Base-by-base conservation (phyloP, 805 yeast species). In the Saccharomycodes ludwigii region DNA sequence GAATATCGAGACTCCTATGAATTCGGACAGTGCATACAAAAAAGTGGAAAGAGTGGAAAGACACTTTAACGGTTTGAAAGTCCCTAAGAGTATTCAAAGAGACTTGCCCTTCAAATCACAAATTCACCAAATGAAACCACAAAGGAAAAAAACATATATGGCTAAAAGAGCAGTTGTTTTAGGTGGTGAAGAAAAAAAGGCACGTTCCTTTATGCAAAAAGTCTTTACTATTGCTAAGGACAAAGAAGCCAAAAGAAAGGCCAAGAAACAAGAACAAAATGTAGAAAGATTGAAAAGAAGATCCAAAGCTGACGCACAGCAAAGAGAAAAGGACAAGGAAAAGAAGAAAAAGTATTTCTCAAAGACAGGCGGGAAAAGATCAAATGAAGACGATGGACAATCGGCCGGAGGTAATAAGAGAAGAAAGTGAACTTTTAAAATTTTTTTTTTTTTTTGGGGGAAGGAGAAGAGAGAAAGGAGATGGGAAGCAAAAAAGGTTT, bases 21-120 rank as follows among this genome's bases (percentile, higher is more conserved):
- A 58, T 30, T 57, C 63, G 23, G 71, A 71, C 42, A 66, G 73
- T 36, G 54, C 63, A 22, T 74, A 73, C 48, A 55, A 57, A 38
- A 85, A 83, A 59, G 66, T 93, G 35, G 96, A 84, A 58, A 71
- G 99, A 48, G 63, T 60, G 18, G 85, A 80, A 43, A 72, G 96
- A 43, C 75, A 72, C 41, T 91, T 91, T 71, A 83, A 86, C 48
- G 76, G 94, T 2, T 66, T 91, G 52, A 75, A 71, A 48, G 93
- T 91, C 38, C 97, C 98, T 19, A 80, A 68, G 47, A 54, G 80
- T 7, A 57, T 91, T 37, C 83, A 76, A 53, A 63, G 75, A 19
- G 73, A 74, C 22, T 65, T 91, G 41, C 99, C 99, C 23, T 91
- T 82, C 65, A 80, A 79, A 49, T 83, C 96, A 9, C 97, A 91